A percentile compares a stretch with the other conserved stretches of the same genome.
phyloP scores from a whole-genome alignment of 768 basidiomycete species.

The Leccinum aurantiacum region DNA sequence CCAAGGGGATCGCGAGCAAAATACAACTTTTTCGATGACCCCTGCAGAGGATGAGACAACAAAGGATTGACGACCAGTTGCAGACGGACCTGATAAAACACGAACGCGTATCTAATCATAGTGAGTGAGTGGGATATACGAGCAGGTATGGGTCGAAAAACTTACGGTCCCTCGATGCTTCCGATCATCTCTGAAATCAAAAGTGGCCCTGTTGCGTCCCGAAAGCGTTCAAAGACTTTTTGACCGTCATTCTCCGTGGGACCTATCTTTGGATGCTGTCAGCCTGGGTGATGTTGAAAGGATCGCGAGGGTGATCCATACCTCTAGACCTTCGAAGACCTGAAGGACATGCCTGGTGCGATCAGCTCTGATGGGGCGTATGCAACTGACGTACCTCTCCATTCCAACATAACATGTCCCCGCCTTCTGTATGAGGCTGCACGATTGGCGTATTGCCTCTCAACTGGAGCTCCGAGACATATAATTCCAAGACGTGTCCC shows the following conservation, averaged over 20 bases:
- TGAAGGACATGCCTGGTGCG: conserved; percentile 17
- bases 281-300: neutral
- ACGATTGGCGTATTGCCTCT: conserved; percentile 55
- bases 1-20: conserved; percentile 85
- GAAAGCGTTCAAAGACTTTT: conserved; percentile 43
- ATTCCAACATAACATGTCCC: conserved; percentile 79
- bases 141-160: conserved; percentile 11
- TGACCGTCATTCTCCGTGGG: conserved; percentile 72
- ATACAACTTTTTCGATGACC: conserved; percentile 48
- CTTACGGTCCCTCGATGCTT: conserved; percentile 80
- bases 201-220: conserved; percentile 25
- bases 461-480: conserved; percentile 73
- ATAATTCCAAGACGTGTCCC: conserved; percentile 47
- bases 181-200: conserved; percentile 55
- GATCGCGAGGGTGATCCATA: conserved; percentile 29
- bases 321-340: conserved; percentile 82
- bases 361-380: neutral
- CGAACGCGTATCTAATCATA: conserved; percentile 68
- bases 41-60: conserved; percentile 34
- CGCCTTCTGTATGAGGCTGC: conserved; percentile 66
- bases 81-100: conserved; percentile 68
- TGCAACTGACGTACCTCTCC: conserved; percentile 60
- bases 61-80: neutral
- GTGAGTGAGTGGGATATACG: neutral
- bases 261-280: conserved; percentile 44